These are phyloP conservation scores for Acacia confusa DNA, from an alignment of 306 rosid species.

Conservation along the genomic window DNA sequence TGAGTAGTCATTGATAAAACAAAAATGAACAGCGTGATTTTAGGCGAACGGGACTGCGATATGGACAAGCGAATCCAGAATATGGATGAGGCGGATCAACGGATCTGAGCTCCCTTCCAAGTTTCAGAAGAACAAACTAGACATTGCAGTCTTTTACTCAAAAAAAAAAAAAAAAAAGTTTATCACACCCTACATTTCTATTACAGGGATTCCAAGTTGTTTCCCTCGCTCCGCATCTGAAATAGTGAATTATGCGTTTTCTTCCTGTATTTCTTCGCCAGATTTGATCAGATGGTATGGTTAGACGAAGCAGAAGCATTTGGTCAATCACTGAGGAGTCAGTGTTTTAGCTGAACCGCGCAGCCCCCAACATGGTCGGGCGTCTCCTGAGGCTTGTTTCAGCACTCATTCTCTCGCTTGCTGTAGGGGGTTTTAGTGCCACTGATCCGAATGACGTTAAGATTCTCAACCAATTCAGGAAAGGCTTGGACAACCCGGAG, in stretches of 20 bases:
- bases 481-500: slow-evolving; percentile 61
- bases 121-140: not conserved
- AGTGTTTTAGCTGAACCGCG: slow-evolving; percentile 35
- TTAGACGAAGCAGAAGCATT: slow-evolving; percentile 33
- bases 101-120: slow-evolving; percentile 1
- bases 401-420: slow-evolving; percentile 32
- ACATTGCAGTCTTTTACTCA: not conserved
- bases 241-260: slow-evolving; percentile 11
- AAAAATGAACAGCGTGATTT: not conserved
- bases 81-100: slow-evolving; percentile 17
- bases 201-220: not conserved
- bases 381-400: slow-evolving; percentile 17
- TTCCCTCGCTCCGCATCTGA: slow-evolving; percentile 1
- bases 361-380: slow-evolving; percentile 40
- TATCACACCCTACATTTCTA: not conserved
- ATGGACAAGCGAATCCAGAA: not conserved
- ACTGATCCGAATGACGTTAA: slow-evolving; percentile 68
- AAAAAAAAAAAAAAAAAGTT: not conserved
- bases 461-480: slow-evolving; percentile 58
- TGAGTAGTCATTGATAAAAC: not conserved
- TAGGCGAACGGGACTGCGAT: not conserved
- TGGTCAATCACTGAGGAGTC: slow-evolving; percentile 5
- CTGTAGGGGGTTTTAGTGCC: slow-evolving; percentile 30
- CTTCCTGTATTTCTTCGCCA: not conserved
- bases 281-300: slow-evolving; percentile 17